These are phyloP conservation scores for Fraxinus pennsylvanica DNA, from an alignment of 257 asterid species.

Conservation along the genomic window DNA sequence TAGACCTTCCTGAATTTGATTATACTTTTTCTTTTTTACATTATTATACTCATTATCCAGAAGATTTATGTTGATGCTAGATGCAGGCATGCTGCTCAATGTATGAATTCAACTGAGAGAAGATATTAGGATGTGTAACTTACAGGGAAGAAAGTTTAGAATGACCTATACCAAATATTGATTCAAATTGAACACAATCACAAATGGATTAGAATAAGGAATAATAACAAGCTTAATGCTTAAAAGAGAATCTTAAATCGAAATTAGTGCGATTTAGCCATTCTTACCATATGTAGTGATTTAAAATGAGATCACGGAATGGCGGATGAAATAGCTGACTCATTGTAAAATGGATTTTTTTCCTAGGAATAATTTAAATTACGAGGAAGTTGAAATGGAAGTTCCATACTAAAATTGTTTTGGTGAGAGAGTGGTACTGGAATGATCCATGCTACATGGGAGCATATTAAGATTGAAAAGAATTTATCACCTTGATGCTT, in stretches of 20 bases:
- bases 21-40: not conserved
- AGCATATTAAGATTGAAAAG: not conserved
- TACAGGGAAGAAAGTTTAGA: not conserved
- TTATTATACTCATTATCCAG: conserved; percentile 6
- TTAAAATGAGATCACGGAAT: not conserved
- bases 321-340: not conserved
- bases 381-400: not conserved
- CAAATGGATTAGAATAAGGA: not conserved
- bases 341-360: not conserved
- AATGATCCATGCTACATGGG: not conserved
- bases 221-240: not conserved
- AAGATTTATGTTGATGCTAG: not conserved
- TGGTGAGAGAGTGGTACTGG: not conserved
- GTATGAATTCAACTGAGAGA: conserved; percentile 11
- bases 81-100: not conserved
- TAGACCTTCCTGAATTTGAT: conserved; percentile 3
- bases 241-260: not conserved
- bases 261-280: not conserved
- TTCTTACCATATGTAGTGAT: not conserved
- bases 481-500: not conserved
- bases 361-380: not conserved
- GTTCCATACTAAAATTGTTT: not conserved
- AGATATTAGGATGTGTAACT: not conserved
- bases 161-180: conserved; percentile 2
- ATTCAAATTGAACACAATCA: not conserved